Evolutionary conservation across 257 asterid genomes (phyloP).

Genomic region (Prunella vulgaris): DNA sequence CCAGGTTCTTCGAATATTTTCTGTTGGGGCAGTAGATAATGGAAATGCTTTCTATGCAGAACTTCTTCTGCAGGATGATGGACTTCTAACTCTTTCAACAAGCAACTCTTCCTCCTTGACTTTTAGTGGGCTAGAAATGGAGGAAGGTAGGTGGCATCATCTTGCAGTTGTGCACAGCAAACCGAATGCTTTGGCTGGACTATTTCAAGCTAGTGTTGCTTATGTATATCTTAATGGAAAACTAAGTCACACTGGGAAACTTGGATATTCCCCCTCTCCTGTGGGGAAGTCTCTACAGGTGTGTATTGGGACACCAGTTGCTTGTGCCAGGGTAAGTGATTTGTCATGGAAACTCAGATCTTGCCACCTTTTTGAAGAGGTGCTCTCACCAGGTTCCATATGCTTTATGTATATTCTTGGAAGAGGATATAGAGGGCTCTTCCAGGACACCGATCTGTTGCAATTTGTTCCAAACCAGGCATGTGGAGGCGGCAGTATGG

Average conservation of each 20-base stretch:
- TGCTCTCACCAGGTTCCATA: constrained; percentile 92
- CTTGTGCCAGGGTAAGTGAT: constrained; percentile 74
- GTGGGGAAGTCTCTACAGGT: constrained; percentile 92
- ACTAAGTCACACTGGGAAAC: constrained; percentile 86
- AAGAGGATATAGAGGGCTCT: constrained; percentile 91
- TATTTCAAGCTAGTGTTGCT: constrained; percentile 97
- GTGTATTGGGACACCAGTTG: constrained; percentile 81
- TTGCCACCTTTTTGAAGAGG: constrained; percentile 97
- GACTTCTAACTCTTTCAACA: constrained; percentile 79
- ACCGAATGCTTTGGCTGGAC: constrained; percentile 99
- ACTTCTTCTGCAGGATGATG: constrained; percentile 87
- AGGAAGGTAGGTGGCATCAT: constrained; percentile 99
- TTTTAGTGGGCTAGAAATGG: constrained; percentile 85
- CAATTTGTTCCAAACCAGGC: constrained; percentile 97
- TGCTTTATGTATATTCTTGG: constrained; percentile 98
- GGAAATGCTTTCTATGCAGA: constrained; percentile 74
- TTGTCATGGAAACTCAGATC: constrained; percentile 93
- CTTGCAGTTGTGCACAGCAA: constrained; percentile 97
- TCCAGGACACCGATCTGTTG: constrained; percentile 85
- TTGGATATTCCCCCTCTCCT: constrained; percentile 98
- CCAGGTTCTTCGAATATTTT: constrained; percentile 69
- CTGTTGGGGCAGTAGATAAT: constrained; percentile 84
- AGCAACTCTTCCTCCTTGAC: constrained; percentile 90
- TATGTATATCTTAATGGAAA: constrained; percentile 91
- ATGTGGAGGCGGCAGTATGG: constrained; percentile 99